Conservation (phyloP, 2,329 filamentous ascomycete species). For the Polychaeton citri region DNA sequence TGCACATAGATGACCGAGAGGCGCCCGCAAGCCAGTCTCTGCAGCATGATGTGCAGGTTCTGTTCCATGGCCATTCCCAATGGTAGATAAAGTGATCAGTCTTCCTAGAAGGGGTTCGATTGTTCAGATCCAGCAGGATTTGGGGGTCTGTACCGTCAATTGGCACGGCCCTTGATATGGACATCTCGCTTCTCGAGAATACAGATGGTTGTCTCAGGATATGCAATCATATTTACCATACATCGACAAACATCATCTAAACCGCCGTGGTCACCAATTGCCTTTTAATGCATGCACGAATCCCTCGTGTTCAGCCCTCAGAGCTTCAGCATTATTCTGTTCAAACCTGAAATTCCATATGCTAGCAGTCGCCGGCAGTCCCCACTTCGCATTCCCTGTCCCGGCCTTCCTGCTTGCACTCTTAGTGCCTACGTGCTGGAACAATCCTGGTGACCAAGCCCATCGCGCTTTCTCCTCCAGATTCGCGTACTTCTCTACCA, state of each 20-base stretch:
- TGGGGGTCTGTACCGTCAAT: no score
- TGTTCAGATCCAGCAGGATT: no score
- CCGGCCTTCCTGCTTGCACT: constrained; percentile 23
- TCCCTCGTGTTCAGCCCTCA: not conserved
- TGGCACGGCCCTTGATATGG: no score
- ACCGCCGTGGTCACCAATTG: not conserved
- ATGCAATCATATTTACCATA: no score
- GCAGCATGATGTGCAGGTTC: no score
- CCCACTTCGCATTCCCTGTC: constrained; percentile 12
- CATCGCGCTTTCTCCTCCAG: constrained; percentile 25
- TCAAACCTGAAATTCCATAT: constrained; percentile 30
- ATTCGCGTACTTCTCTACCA: constrained; percentile 30
- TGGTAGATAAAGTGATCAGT: no score
- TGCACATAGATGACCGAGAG: no score
- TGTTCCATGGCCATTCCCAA: no score
- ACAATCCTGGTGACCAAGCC: constrained; percentile 28
- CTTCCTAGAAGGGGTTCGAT: no score
- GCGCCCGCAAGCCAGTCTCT: no score
- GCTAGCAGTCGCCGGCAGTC: constrained; percentile 21
- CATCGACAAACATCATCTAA: not conserved
- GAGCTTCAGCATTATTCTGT: constrained; percentile 12
- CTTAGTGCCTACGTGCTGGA: constrained; percentile 32
- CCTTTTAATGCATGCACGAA: not conserved
- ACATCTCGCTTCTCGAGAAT: no score
- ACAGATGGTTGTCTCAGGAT: no score